Evolutionary conservation across 1,284 basidiomycete species (phyloP).

Genomic region (Polyporus tsugae): DNA sequence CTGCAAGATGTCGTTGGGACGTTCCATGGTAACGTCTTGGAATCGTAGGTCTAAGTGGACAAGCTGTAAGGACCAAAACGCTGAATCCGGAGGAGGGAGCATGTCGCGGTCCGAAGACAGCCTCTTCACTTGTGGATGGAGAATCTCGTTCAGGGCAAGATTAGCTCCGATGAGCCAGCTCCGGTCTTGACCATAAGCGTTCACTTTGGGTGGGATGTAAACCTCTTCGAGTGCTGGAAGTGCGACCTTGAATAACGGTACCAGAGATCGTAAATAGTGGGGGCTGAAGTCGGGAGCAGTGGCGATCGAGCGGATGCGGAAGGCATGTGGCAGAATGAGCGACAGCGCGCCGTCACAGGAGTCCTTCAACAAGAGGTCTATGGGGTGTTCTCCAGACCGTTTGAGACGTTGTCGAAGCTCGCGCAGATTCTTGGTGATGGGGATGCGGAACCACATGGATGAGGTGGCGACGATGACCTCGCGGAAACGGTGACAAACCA

Average conservation of each 20-base stretch:
- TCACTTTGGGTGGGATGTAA: background rate
- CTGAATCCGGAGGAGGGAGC: background rate
- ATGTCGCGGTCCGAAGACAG: background rate
- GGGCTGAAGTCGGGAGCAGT: background rate
- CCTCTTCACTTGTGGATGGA: background rate
- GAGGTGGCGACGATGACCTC: background rate
- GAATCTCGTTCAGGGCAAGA: background rate
- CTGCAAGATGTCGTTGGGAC: background rate
- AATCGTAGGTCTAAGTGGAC: background rate
- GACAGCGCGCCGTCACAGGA: background rate
- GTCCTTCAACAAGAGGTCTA: background rate
- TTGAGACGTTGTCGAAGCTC: background rate
- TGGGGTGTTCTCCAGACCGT: background rate
- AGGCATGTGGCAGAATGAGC: background rate
- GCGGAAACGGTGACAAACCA: background rate
- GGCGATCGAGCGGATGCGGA: background rate
- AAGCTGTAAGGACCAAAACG: slow-evolving; percentile 1
- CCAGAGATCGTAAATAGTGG: background rate
- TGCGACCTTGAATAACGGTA: background rate
- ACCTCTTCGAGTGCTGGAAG: background rate
- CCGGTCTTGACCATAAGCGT: background rate
- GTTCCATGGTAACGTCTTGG: background rate
- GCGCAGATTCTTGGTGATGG: background rate
- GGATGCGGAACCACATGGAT: background rate
- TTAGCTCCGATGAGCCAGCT: background rate